Conservation (phyloP, 2,329 filamentous ascomycete genomes). For the Colletotrichum noveboracense region DNA sequence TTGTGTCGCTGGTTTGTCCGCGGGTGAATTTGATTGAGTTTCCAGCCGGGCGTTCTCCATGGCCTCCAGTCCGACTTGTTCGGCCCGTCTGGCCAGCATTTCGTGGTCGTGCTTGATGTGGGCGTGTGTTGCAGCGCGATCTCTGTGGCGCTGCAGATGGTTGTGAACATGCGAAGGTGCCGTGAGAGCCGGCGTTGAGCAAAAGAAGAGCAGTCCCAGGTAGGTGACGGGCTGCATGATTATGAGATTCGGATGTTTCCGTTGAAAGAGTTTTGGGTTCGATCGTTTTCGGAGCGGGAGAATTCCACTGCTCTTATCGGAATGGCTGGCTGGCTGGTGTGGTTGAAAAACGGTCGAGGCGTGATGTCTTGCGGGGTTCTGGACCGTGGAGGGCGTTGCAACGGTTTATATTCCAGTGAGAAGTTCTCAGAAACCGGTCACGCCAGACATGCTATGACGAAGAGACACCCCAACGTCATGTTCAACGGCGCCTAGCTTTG, state of each 20-base stretch:
- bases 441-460: constrained; percentile 1
- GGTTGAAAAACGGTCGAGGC: not conserved
- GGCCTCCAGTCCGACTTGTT: not conserved
- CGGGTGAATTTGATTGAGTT: not conserved
- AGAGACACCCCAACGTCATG: constrained; percentile 1
- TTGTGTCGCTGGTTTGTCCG: not conserved
- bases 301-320: not conserved
- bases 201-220: constrained; percentile 8
- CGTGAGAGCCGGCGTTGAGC: not conserved
- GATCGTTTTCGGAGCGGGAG: not conserved
- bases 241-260: not conserved
- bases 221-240: constrained; percentile 9
- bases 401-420: not conserved
- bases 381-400: not conserved
- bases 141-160: constrained; percentile 16
- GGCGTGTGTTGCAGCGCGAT: constrained; percentile 7
- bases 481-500: not conserved
- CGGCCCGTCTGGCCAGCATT: not conserved
- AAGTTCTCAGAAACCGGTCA: not conserved
- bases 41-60: not conserved
- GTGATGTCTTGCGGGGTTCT: not conserved
- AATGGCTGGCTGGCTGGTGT: not conserved
- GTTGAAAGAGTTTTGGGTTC: not conserved
- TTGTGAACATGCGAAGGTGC: constrained; percentile 12
- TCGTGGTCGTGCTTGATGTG: constrained; percentile 1